Base-by-base conservation (phyloP, 345 rosid genomes). In the Melastoma malabathricum region DNA sequence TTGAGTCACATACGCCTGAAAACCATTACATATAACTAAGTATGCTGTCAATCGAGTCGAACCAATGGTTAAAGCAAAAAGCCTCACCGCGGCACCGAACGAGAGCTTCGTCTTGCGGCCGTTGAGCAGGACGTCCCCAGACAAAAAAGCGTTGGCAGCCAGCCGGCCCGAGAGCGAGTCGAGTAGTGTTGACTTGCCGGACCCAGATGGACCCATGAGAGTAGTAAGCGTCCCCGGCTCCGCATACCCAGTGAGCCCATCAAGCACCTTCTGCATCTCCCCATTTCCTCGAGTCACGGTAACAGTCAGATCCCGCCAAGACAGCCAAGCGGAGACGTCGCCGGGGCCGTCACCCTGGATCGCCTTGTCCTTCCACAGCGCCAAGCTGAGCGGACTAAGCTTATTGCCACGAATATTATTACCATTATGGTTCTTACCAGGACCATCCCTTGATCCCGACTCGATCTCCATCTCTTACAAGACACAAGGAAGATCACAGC, bases 191-290 rank as follows among this genome's bases (percentile, higher is more conserved):
- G 97, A 89, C 59, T 89, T 89, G 9, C 97, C 97, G 0, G 97
- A 89, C 5, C 97, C 95, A 17, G 97, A 89, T 34, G 97, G 97
- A 0, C 97, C 97, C 95, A 89, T 89, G 53, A 89, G 79, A 15
- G 95, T 94, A 0, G 90, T 89, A 43, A 89, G 43, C 12, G 74
- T 57, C 5, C 95, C 97, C 12, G 97, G 97, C 66, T 89, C 94
- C 1, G 97, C 90, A 41, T 81, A 81, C 7, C 97, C 97, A 1
- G 85, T 89, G 3, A 89, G 83, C 25, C 85, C 85, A 43, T 89
- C 95, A 12, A 89, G 61, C 51, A 89, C 95, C 13, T 77, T 83
- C 19, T 83, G 87, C 4, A 81, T 66, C 68, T 76, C 86, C 14
- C 95, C 94, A 52, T 75, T 76, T 54, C 82, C 59, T 46, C 73